phyloP scores from a whole-genome alignment of 2,329 filamentous ascomycete genomes.

The Waltergamsia citrina region DNA sequence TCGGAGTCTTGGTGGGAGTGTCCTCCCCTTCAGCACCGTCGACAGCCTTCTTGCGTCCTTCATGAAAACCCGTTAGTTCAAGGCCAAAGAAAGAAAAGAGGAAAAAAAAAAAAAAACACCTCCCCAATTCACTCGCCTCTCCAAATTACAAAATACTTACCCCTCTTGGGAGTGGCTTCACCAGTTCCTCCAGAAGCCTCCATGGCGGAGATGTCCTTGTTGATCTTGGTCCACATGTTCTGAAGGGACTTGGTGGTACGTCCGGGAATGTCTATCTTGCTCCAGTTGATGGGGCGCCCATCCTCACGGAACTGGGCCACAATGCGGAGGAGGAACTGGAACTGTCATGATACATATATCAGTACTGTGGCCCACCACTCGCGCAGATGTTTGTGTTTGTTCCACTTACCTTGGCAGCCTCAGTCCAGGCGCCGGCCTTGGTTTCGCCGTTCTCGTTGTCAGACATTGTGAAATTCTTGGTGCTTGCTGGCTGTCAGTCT shows the following conservation, averaged over 20 bases:
- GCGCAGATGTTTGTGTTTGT: background rate
- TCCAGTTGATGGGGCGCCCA: slow-evolving; percentile 24
- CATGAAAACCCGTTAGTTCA: background rate
- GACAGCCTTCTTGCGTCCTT: slow-evolving; percentile 14
- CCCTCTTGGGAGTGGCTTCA: slow-evolving; percentile 10
- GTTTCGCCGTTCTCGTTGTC: slow-evolving; percentile 7
- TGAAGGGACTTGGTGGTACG: slow-evolving; percentile 26
- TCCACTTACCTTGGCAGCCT: slow-evolving; percentile 21
- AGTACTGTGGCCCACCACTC: too few species aligned
- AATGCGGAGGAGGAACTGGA: slow-evolving; percentile 24
- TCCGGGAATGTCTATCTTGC: slow-evolving; percentile 21
- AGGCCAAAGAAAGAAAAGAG: background rate
- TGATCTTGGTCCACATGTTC: slow-evolving; percentile 25
- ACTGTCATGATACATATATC: slow-evolving; percentile 10
- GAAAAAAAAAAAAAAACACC: background rate
- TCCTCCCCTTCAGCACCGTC: background rate
- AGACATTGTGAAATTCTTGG: slow-evolving; percentile 11
- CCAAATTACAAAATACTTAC: slow-evolving; percentile 13
- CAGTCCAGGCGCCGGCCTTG: slow-evolving; percentile 21
- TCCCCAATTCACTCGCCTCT: background rate
- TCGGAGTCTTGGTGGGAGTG: slow-evolving; percentile 1
- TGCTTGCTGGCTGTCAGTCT: too few species aligned
- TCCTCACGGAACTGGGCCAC: slow-evolving; percentile 19
- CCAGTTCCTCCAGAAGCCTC: slow-evolving; percentile 12
- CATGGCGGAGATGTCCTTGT: slow-evolving; percentile 23